Conservation (phyloP, 1,284 basidiomycete genomes). For the Malassezia furfur region DNA sequence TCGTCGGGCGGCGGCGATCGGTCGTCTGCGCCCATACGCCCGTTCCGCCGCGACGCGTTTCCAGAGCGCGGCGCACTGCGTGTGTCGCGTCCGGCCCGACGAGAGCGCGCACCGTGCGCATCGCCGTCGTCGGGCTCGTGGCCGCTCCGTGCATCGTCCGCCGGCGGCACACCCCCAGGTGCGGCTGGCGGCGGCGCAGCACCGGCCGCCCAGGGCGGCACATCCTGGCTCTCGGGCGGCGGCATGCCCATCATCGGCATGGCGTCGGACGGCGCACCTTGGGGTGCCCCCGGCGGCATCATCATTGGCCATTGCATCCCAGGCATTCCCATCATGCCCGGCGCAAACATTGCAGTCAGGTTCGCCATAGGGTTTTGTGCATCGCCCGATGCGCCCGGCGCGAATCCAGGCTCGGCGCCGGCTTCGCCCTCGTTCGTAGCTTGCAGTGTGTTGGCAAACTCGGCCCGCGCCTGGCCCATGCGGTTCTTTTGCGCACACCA, state of each 20-base stretch:
- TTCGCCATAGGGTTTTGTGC: conserved; percentile 23
- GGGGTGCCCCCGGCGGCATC: conserved; percentile 24
- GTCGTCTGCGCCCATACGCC: background rate
- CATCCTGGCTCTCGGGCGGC: background rate
- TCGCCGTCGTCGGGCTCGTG: background rate
- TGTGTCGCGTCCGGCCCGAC: background rate
- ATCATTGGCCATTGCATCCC: conserved; percentile 35
- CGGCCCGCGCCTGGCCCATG: conserved; percentile 66
- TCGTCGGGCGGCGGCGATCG: background rate
- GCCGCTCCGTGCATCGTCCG: background rate
- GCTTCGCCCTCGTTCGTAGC: background rate
- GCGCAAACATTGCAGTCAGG: conserved; percentile 35
- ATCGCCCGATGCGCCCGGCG: conserved; percentile 23
- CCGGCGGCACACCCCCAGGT: background rate
- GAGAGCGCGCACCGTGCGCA: background rate
- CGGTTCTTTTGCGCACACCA: conserved; percentile 78
- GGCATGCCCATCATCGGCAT: conserved; percentile 13
- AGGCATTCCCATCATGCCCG: conserved; percentile 28
- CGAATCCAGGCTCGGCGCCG: background rate
- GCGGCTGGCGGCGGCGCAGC: background rate
- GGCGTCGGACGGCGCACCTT: background rate
- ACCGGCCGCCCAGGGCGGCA: background rate
- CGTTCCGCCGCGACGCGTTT: background rate
- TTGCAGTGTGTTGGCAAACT: conserved; percentile 17
- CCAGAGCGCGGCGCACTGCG: no score